Evolutionary conservation across 768 basidiomycete species (phyloP).

Genomic region (Naganishia vishniacii): DNA sequence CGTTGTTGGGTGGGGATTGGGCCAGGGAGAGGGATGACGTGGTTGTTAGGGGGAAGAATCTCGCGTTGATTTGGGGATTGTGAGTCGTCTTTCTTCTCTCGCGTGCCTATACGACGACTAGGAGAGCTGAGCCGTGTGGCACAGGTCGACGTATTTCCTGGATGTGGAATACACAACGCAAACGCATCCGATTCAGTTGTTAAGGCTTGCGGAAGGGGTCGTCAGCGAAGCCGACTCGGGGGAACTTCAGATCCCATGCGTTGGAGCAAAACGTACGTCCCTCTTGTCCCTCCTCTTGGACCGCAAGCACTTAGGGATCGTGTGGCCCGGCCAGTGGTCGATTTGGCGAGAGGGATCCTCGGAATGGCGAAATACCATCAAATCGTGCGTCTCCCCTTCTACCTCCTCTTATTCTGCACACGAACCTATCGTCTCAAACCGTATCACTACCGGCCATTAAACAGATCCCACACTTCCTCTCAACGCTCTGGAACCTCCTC

Average conservation of each 20-base stretch:
- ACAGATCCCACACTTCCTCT: background rate
- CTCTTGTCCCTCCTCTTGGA: background rate
- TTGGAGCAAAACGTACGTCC: background rate
- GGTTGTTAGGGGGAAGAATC: background rate
- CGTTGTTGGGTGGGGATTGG: background rate
- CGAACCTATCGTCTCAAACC: too few species aligned
- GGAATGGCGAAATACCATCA: background rate
- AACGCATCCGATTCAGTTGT: too few species aligned
- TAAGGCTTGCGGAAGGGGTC: too few species aligned
- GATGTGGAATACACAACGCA: too few species aligned
- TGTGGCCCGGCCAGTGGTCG: background rate
- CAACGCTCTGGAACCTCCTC: background rate
- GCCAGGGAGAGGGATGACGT: too few species aligned
- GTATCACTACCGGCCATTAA: too few species aligned
- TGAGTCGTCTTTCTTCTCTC: background rate
- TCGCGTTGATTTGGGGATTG: background rate
- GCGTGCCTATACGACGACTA: too few species aligned
- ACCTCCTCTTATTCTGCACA: background rate
- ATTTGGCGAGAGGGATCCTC: background rate
- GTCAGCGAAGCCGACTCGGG: too few species aligned
- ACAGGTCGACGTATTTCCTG: background rate
- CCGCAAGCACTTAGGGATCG: background rate
- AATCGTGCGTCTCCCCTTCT: background rate
- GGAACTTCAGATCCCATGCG: too few species aligned
- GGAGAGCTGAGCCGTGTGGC: background rate